A percentile compares a stretch with the other conserved stretches of the same genome.
Evolutionary conservation across 495 filamentous ascomycete species (phyloP).

Genomic region (Aspergillus kassunensis): DNA sequence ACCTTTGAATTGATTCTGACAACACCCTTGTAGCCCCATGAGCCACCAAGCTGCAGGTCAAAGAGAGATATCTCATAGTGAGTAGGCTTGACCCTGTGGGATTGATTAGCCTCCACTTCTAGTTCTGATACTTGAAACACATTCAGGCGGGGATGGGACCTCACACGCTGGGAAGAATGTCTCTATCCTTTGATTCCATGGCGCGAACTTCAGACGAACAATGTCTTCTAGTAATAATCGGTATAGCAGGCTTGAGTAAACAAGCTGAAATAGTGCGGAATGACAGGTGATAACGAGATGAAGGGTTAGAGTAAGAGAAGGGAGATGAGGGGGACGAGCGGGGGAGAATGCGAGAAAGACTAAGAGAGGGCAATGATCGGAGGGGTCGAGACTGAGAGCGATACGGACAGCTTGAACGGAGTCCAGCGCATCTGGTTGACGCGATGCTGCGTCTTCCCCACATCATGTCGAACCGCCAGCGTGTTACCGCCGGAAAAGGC

Average conservation of each 20-base stretch:
- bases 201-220: constrained; percentile 41
- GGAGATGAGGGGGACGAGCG: constrained; percentile 14
- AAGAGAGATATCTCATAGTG: constrained; percentile 82
- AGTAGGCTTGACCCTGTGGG: constrained; percentile 66
- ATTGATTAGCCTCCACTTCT: background rate
- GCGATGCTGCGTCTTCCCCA: constrained; percentile 40
- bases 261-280: constrained; percentile 21
- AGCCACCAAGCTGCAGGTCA: constrained; percentile 66
- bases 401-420: constrained; percentile 19
- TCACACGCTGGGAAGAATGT: constrained; percentile 51
- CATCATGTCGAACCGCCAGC: constrained; percentile 23
- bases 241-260: constrained; percentile 14
- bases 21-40: constrained; percentile 78
- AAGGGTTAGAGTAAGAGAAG: constrained; percentile 10
- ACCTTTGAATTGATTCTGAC: constrained; percentile 64
- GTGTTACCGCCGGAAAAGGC: constrained; percentile 1
- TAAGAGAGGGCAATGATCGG: constrained; percentile 22
- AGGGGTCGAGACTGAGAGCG: constrained; percentile 24
- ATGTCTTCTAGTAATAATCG: constrained; percentile 20
- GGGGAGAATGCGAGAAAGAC: constrained; percentile 20
- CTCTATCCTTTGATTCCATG: constrained; percentile 47
- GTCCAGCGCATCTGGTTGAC: constrained; percentile 29
- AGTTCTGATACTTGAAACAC: background rate
- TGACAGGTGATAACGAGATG: constrained; percentile 24
- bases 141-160: constrained; percentile 10